Evolutionary conservation across 2,329 filamentous ascomycete species (phyloP).

Genomic region (Stagonosporopsis rhizophila): DNA sequence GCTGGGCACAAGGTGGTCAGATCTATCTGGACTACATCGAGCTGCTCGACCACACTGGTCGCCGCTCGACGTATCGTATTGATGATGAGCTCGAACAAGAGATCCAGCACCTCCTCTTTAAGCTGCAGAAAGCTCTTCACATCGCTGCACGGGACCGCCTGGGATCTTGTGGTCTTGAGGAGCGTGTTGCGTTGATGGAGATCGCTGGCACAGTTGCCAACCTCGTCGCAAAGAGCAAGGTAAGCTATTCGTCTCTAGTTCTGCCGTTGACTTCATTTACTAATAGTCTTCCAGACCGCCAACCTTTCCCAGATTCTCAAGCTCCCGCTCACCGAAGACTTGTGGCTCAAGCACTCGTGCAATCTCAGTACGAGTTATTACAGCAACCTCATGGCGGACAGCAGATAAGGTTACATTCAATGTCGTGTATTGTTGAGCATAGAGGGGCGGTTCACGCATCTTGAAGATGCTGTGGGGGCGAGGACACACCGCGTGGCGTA

Average conservation of each 20-base stretch:
- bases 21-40: constrained; percentile 74
- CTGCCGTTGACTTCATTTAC: constrained; percentile 27
- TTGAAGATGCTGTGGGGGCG: background rate
- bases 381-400: constrained; percentile 56
- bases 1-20: constrained; percentile 81
- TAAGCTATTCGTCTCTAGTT: constrained; percentile 20
- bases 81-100: constrained; percentile 43
- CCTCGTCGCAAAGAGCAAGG: constrained; percentile 61
- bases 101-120: constrained; percentile 40
- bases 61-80: constrained; percentile 37
- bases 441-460: background rate
- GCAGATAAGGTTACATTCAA: background rate
- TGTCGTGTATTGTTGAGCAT: background rate
- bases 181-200: constrained; percentile 77
- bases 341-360: constrained; percentile 72
- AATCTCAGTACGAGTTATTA: constrained; percentile 75
- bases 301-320: constrained; percentile 60
- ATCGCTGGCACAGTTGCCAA: constrained; percentile 78
- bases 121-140: constrained; percentile 47
- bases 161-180: constrained; percentile 56
- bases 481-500: background rate
- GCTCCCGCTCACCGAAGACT: constrained; percentile 75
- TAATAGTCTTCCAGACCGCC: constrained; percentile 40
- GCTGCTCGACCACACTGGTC: constrained; percentile 52
- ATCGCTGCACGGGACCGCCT: constrained; percentile 49